Evolutionary conservation across 1,284 basidiomycete species (phyloP).

Genomic region (Moesziomyces sp.): DNA sequence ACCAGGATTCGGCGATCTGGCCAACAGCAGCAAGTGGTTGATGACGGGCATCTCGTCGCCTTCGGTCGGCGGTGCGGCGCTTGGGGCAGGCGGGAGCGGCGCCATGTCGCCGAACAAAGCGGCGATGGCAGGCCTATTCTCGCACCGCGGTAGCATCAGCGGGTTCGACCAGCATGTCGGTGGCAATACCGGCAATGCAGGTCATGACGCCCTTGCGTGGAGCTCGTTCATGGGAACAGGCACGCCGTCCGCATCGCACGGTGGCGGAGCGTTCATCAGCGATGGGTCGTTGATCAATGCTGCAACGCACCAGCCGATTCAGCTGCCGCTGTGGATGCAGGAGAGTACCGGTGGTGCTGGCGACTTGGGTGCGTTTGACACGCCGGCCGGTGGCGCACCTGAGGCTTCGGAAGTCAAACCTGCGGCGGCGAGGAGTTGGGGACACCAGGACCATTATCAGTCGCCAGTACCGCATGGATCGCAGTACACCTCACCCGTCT

Average conservation of each 20-base stretch:
- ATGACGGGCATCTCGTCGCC: conserved; percentile 28
- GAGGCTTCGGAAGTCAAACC: conserved; percentile 6
- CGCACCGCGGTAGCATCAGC: conserved; percentile 32
- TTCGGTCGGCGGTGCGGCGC: conserved; percentile 4
- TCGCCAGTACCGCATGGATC: conserved; percentile 27
- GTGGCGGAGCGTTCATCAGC: conserved; percentile 10
- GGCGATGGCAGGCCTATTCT: conserved; percentile 13
- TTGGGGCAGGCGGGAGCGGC: conserved; percentile 6
- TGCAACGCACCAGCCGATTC: conserved; percentile 20
- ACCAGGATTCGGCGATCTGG: conserved; percentile 24
- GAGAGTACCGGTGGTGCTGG: conserved; percentile 27
- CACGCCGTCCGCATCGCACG: conserved; percentile 17
- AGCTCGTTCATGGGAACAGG: conserved; percentile 25
- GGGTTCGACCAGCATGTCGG: conserved; percentile 10
- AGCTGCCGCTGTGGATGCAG: conserved; percentile 53
- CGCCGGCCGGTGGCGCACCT: background rate
- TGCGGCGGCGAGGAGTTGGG: conserved; percentile 16
- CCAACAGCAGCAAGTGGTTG: conserved; percentile 29
- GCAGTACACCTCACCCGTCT: conserved; percentile 22
- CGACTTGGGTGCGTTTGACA: conserved; percentile 19
- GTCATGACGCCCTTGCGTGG: conserved; percentile 19
- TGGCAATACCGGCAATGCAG: background rate
- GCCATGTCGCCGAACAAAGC: conserved; percentile 22
- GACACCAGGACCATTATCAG: conserved; percentile 41
- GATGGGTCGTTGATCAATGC: background rate